These are phyloP conservation scores for Jacaranda copaia DNA, from an alignment of 257 asterid genomes.

Conservation along the genomic window DNA sequence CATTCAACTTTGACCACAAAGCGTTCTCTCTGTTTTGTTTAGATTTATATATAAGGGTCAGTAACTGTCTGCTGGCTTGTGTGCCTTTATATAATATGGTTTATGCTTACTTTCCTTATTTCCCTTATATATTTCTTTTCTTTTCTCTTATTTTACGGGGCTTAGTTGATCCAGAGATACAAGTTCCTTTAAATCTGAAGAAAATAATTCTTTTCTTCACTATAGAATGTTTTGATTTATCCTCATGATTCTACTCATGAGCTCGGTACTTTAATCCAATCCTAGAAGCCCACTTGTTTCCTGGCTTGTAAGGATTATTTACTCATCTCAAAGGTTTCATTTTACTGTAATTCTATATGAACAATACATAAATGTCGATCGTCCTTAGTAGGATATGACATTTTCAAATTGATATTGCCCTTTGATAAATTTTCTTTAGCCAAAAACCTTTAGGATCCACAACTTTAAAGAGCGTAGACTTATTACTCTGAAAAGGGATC, in stretches of 20 bases:
- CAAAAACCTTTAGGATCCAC: slow-evolving; percentile 22
- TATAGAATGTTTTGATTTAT: slow-evolving; percentile 27
- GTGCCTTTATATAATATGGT: slow-evolving; percentile 26
- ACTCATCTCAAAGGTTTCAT: slow-evolving; percentile 3
- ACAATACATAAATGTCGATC: neutral
- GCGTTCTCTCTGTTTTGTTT: slow-evolving; percentile 33
- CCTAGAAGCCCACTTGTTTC: slow-evolving; percentile 28
- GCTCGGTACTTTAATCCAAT: slow-evolving; percentile 27
- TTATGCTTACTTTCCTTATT: slow-evolving; percentile 25
- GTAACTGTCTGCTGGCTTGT: slow-evolving; percentile 18
- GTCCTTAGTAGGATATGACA: slow-evolving; percentile 7
- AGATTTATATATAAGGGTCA: slow-evolving; percentile 21
- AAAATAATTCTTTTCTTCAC: slow-evolving; percentile 20
- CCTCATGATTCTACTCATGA: slow-evolving; percentile 24
- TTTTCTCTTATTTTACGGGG: slow-evolving; percentile 10
- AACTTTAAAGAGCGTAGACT: neutral
- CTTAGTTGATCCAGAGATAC: slow-evolving; percentile 21
- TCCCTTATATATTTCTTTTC: neutral
- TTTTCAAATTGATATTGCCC: slow-evolving; percentile 25
- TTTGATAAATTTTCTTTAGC: slow-evolving; percentile 5
- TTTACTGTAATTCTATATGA: slow-evolving; percentile 10
- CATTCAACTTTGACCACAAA: slow-evolving; percentile 34
- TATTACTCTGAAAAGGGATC: slow-evolving; percentile 14
- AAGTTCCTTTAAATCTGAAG: slow-evolving; percentile 12
- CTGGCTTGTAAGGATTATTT: slow-evolving; percentile 30